Base-by-base conservation (phyloP, 2,329 filamentous ascomycete species). In the Colletotrichum eremochloae region DNA sequence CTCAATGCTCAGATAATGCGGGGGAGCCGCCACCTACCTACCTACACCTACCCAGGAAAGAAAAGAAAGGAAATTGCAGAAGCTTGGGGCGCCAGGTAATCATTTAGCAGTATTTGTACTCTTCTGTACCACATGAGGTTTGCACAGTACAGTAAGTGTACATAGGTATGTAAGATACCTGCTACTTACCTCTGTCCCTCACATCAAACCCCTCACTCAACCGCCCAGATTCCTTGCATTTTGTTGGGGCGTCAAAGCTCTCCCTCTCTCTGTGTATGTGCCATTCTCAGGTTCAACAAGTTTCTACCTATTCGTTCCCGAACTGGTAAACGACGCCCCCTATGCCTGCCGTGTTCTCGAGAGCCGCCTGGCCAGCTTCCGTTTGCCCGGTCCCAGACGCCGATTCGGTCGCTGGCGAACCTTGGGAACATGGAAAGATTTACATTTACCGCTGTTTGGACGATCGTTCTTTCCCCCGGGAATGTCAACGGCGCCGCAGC, bases 171-270 rank as follows among this genome's bases (percentile, higher is more conserved):
- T 46, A 20, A 20, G 6, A 5, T 20, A n/a, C 7, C 9, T 24
- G n/a, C 20, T 36, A 36, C 36, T 5, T 52, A 20, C 52, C 12
- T 61, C 24, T 24, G 24, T 24, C 20, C 48, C 33, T 46, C 42
- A 18, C 44, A 12, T 53, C 20, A 20, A 69, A 72, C 69, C 69
- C 69, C 69, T 72, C 69, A 72, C 44, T 68, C 68, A 71, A 71
- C 68, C 68, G 36, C 46, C 55, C 31, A 18, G 40, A 60, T 52
- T 52, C 48, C 58, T 40, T 71, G 68, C 69, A 72, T 72, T 72
- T 72, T 72, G 69, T 72, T 72, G 69, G 69, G 65, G 53, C 65
- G 65, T 68, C 38, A 55, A 53, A 56, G 69, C 52, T 33, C 46
- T 62, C 44, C 5, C n/a, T 46, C 18, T 20, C 42, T 14, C 44